These are phyloP conservation scores for Tetrapisispora pingtungensis DNA, from an alignment of 805 yeast genomes.

Conservation along the genomic window DNA sequence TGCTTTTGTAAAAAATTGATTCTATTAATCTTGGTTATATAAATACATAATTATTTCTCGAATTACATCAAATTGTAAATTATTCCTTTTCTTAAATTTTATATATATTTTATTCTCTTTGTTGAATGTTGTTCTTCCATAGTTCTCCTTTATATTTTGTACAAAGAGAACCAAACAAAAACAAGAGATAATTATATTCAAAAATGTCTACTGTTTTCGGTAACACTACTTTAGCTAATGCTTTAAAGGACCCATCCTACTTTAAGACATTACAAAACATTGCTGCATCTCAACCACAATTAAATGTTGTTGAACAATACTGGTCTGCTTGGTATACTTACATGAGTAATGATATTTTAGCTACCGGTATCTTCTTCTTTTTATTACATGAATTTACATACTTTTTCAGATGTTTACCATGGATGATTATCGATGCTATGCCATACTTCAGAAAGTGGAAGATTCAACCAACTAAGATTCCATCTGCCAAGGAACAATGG, in stretches of 20 bases:
- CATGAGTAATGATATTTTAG: constrained; percentile 78
- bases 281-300: constrained; percentile 32
- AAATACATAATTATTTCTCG: neutral
- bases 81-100: too few relatives aligned
- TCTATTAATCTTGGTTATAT: neutral
- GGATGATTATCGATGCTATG: constrained; percentile 78
- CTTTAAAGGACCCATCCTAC: constrained; percentile 24
- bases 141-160: too few relatives aligned
- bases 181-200: neutral
- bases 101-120: too few relatives aligned
- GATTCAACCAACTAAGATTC: constrained; percentile 79
- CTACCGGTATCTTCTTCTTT: constrained; percentile 84
- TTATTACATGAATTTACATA: constrained; percentile 77
- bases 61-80: neutral
- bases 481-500: constrained; percentile 79
- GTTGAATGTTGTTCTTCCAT: too few relatives aligned
- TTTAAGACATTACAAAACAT: constrained; percentile 31
- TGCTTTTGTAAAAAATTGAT: too few relatives aligned
- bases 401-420: constrained; percentile 86
- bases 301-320: constrained; percentile 49
- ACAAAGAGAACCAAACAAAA: neutral
- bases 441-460: constrained; percentile 81
- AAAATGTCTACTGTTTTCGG: constrained; percentile 29
- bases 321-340: constrained; percentile 90
- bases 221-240: constrained; percentile 24